A percentile compares a stretch with the other conserved stretches of the same genome.
phyloP scores from a whole-genome alignment of 768 basidiomycete species.

The Suillus fuscotomentosus region DNA sequence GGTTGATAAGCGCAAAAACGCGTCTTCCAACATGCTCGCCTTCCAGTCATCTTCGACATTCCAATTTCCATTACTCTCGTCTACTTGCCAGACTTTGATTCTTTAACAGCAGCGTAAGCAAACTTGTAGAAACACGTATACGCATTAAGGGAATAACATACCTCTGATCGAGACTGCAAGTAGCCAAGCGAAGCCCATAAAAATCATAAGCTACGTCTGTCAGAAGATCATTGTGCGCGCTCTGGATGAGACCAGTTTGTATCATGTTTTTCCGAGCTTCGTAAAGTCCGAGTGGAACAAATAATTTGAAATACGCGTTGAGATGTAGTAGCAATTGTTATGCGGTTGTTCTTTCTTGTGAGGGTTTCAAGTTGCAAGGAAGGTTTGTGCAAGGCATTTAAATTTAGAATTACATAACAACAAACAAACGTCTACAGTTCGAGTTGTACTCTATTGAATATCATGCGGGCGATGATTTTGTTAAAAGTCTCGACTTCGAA shows the following conservation, averaged over 20 bases:
- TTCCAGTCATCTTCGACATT: constrained; percentile 88
- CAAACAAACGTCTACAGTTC: constrained; percentile 6
- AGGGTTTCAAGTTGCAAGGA: background rate
- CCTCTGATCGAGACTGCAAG: constrained; percentile 83
- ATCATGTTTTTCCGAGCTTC: constrained; percentile 45
- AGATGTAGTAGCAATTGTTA: background rate
- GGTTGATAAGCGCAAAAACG: constrained; percentile 1
- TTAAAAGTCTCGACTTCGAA: too few relatives aligned
- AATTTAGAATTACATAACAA: constrained; percentile 14
- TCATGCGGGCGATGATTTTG: too few relatives aligned
- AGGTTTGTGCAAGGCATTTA: constrained; percentile 9
- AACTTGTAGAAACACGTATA: background rate
- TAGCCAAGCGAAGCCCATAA: constrained; percentile 81
- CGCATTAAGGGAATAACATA: constrained; percentile 23
- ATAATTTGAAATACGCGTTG: background rate
- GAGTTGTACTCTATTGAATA: too few relatives aligned
- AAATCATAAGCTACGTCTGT: constrained; percentile 90
- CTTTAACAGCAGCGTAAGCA: constrained; percentile 35
- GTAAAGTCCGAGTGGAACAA: background rate
- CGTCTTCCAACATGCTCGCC: constrained; percentile 36
- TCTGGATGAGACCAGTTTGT: constrained; percentile 76
- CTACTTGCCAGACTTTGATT: constrained; percentile 84
- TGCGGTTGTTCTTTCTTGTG: background rate
- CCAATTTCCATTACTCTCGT: constrained; percentile 75
- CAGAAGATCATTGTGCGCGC: constrained; percentile 76